Evolutionary conservation across 2,329 filamentous ascomycete species (phyloP).

Genomic region (Phyllosticta paracitricarpa): DNA sequence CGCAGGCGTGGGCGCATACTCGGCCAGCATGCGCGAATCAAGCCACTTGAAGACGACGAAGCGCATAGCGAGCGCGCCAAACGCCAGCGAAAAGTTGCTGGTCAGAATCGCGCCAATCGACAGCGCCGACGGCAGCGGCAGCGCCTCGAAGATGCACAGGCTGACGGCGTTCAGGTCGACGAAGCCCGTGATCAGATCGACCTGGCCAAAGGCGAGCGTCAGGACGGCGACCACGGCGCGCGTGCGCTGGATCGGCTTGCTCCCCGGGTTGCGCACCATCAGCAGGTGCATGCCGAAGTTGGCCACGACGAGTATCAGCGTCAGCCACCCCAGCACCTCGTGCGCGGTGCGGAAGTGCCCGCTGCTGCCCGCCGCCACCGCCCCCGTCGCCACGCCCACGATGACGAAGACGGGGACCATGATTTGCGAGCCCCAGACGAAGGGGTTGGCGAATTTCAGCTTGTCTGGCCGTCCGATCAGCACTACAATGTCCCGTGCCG

Average conservation of each 20-base stretch:
- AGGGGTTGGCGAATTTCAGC: not conserved
- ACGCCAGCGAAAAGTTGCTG: not conserved
- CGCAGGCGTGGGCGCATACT: not conserved
- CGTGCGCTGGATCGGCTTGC: not conserved
- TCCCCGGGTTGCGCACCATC: not conserved
- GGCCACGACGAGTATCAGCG: not conserved
- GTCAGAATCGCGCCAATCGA: not conserved
- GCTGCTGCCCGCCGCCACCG: not conserved
- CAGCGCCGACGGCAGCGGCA: not conserved
- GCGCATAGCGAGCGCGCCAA: not conserved
- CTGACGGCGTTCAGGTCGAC: not conserved
- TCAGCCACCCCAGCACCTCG: not conserved
- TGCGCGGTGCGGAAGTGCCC: slow-evolving; percentile 1
- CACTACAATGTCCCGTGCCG: not conserved
- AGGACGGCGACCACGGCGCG: not conserved
- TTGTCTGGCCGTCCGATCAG: not conserved
- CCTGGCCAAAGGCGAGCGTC: not conserved
- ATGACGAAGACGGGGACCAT: not conserved
- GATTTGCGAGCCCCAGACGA: not conserved
- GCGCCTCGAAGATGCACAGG: not conserved
- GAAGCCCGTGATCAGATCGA: not conserved
- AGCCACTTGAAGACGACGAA: not conserved
- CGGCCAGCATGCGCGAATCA: not conserved
- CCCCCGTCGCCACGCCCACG: not conserved
- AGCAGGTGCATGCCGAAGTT: not conserved